Conservation (phyloP, 495 filamentous ascomycete species). For the Amniculicola lignicola region DNA sequence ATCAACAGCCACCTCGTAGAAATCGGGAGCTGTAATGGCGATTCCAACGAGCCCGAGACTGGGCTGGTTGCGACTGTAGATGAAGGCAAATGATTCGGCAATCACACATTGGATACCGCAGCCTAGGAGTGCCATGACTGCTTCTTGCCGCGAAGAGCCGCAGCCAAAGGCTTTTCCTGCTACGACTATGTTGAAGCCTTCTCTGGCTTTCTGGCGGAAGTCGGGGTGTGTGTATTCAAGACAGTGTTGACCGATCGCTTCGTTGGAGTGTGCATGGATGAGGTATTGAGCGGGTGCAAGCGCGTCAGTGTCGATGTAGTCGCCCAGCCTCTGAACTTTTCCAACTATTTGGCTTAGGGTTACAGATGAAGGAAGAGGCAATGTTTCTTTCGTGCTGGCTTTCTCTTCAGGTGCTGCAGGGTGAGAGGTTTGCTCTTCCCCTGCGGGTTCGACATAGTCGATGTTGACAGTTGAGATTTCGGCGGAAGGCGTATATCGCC, state of each 20-base stretch:
- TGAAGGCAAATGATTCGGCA: constrained; percentile 46
- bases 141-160: constrained; percentile 47
- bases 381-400: background rate
- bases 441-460: constrained; percentile 30
- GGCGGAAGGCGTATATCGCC: background rate
- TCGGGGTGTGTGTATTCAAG: constrained; percentile 43
- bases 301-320: constrained; percentile 47
- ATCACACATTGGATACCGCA: constrained; percentile 43
- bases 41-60: constrained; percentile 45
- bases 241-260: constrained; percentile 40
- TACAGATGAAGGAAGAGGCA: background rate
- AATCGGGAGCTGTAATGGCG: constrained; percentile 37
- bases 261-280: constrained; percentile 33
- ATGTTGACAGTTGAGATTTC: constrained; percentile 3
- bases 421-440: background rate
- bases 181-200: constrained; percentile 44
- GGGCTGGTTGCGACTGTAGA: constrained; percentile 45
- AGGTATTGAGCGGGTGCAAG: constrained; percentile 42
- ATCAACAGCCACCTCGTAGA: constrained; percentile 40
- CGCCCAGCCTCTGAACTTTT: constrained; percentile 42
- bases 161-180: constrained; percentile 47
- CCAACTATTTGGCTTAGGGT: constrained; percentile 27
- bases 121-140: constrained; percentile 43
- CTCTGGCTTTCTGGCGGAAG: constrained; percentile 40
- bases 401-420: too few relatives aligned